These are phyloP conservation scores for Geotrichum histeridarum DNA, from an alignment of 1,139 yeast genomes.

Conservation along the genomic window DNA sequence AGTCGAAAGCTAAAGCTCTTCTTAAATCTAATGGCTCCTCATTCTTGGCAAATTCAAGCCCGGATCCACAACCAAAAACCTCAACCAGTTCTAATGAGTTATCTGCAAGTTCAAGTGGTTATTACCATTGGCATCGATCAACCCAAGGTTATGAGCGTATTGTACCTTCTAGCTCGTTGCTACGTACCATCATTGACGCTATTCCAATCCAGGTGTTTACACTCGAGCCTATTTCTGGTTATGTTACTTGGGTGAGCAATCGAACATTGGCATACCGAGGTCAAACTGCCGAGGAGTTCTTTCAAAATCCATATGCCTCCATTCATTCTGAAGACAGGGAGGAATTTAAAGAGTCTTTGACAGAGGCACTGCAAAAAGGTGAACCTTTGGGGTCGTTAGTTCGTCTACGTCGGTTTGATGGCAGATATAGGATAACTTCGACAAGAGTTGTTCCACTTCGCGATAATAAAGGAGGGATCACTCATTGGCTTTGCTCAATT, in stretches of 20 bases:
- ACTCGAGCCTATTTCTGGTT: constrained; percentile 34
- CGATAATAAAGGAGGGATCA: constrained; percentile 34
- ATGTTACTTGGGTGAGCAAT: constrained; percentile 37
- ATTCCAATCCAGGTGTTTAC: constrained; percentile 37
- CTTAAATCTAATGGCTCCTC: constrained; percentile 26
- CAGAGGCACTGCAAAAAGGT: constrained; percentile 31
- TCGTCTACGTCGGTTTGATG: constrained; percentile 36
- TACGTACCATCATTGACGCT: constrained; percentile 36
- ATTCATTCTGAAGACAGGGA: constrained; percentile 35
- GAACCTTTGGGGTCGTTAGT: constrained; percentile 33
- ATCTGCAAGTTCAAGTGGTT: constrained; percentile 2
- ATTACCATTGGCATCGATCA: constrained; percentile 17
- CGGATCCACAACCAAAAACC: constrained; percentile 13
- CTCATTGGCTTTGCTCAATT: constrained; percentile 38
- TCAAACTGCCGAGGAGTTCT: constrained; percentile 33
- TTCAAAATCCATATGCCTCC: constrained; percentile 26
- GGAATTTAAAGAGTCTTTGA: constrained; percentile 30
- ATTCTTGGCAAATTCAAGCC: constrained; percentile 20
- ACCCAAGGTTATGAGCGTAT: constrained; percentile 16
- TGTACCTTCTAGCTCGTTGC: constrained; percentile 28
- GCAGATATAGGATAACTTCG: constrained; percentile 32
- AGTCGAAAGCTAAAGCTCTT: constrained; percentile 10
- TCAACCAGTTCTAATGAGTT: neutral
- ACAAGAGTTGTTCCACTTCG: constrained; percentile 36
- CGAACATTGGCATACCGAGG: constrained; percentile 36